These are phyloP conservation scores for Colletotrichum chlorophyti DNA, from an alignment of 2,329 filamentous ascomycete species.

Conservation along the genomic window DNA sequence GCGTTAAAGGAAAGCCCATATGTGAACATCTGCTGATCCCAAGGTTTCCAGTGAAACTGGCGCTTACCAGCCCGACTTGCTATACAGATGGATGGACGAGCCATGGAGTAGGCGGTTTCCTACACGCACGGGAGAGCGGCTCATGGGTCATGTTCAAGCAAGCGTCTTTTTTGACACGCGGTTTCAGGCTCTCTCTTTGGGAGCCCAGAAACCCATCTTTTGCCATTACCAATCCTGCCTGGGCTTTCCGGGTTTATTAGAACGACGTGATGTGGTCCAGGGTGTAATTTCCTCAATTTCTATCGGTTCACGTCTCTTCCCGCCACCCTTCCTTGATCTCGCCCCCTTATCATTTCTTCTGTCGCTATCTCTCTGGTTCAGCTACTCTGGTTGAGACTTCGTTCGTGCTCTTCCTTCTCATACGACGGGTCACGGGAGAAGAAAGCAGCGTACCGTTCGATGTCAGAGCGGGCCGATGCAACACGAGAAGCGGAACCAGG, in stretches of 20 bases:
- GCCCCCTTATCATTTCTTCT: slow-evolving; percentile 12
- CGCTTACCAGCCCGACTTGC: slow-evolving; percentile 21
- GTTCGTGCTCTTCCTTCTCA: slow-evolving; percentile 2
- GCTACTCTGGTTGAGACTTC: slow-evolving; percentile 22
- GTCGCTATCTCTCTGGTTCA: slow-evolving; percentile 5
- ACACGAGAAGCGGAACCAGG: slow-evolving; percentile 2
- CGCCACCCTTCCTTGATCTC: background rate
- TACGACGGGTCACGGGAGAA: background rate
- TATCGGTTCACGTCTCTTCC: slow-evolving; percentile 4
- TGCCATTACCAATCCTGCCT: slow-evolving; percentile 5
- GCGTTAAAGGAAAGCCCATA: slow-evolving; percentile 12
- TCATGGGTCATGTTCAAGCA: slow-evolving; percentile 10
- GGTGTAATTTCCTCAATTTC: slow-evolving; percentile 14
- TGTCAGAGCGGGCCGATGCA: slow-evolving; percentile 9
- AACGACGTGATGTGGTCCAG: slow-evolving; percentile 13
- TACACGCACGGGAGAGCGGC: slow-evolving; percentile 6
- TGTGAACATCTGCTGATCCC: slow-evolving; percentile 1
- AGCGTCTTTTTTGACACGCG: slow-evolving; percentile 13
- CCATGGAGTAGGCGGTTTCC: slow-evolving; percentile 5
- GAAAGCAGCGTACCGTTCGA: slow-evolving; percentile 13
- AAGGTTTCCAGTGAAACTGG: slow-evolving; percentile 8
- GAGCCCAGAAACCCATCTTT: slow-evolving; percentile 7
- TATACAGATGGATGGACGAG: slow-evolving; percentile 9
- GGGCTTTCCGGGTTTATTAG: background rate
- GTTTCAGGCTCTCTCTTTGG: slow-evolving; percentile 27